These are phyloP conservation scores for Tilletia setariae DNA, from an alignment of 1,284 basidiomycete genomes.

Conservation along the genomic window DNA sequence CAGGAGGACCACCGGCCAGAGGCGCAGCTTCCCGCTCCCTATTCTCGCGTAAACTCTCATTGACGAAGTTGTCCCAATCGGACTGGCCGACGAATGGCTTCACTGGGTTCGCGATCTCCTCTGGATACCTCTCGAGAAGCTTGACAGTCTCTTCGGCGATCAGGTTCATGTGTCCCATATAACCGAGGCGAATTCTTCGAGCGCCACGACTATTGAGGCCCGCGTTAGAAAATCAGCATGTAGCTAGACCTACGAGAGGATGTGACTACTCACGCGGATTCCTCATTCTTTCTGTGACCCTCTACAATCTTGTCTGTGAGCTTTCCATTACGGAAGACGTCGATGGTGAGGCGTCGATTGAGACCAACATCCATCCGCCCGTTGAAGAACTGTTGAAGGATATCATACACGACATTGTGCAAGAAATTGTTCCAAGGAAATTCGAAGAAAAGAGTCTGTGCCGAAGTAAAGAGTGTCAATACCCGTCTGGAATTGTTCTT, in stretches of 20 bases:
- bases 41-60: slow-evolving; percentile 46
- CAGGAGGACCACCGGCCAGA: slow-evolving; percentile 47
- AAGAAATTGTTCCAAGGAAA: slow-evolving; percentile 98
- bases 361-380: slow-evolving; percentile 64
- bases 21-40: slow-evolving; percentile 49
- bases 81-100: slow-evolving; percentile 34
- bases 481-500: no score
- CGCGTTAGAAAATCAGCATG: neutral
- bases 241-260: neutral
- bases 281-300: slow-evolving; percentile 44
- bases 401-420: slow-evolving; percentile 93
- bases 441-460: slow-evolving; percentile 71
- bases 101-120: slow-evolving; percentile 34
- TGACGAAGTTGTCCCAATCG: slow-evolving; percentile 48
- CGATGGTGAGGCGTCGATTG: slow-evolving; percentile 45
- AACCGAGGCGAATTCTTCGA: slow-evolving; percentile 61
- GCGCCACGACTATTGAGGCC: slow-evolving; percentile 24
- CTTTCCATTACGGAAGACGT: slow-evolving; percentile 45
- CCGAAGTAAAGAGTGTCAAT: neutral
- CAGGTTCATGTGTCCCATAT: slow-evolving; percentile 94
- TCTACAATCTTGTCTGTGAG: slow-evolving; percentile 47
- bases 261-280: slow-evolving; percentile 22
- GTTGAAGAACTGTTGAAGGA: slow-evolving; percentile 91
- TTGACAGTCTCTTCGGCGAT: slow-evolving; percentile 86
- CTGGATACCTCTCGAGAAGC: slow-evolving; percentile 77